Evolutionary conservation across 1,139 yeast genomes (phyloP), one percentile per base, ranked within the genome.

Genomic region (Zygosaccharomyces pseudobailii): DNA sequence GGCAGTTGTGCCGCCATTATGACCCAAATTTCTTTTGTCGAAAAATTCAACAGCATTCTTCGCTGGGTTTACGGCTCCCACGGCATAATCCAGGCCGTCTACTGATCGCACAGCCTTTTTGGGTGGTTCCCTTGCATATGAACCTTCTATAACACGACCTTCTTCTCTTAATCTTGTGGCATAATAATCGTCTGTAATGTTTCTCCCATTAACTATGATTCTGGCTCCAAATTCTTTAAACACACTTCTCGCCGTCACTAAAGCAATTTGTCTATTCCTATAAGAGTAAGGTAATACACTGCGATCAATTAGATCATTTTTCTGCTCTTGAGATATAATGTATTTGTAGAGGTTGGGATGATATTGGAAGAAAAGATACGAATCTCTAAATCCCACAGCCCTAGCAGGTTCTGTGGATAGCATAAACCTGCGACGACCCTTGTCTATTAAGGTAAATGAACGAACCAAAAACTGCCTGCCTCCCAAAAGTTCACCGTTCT

Each of bases 331-430:
- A 23, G 80, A 76, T 40, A 92, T 75, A 17, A 86, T 81, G 52
- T 86, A 79, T 63, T 90, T 88, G 71, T 78, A 84, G 46, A 92
- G 72, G 22, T 68, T 63, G 27, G 68, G 67, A 68, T 92, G 97
- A 44, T 90, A 87, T 63, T 89, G 95, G 71, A 92, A 92, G 52
- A 92, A 74, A 48, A 89, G 74, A 61, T 92, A 90, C 0, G 97
- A 88, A 65, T 92, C 98, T 58, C 97, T 76, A 69, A 89, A 89
- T 3, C 97, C 97, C 56, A 90, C 89, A 59, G 90, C 80, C 56
- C 97, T 76, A 0, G 98, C 97, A 1, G 97, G 96, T 63, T 90
- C 97, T 0, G 97, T 90, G 2, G 96, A 86, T 40, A 92, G 78
- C 95, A 92, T 89, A 66, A 80, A 92, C 49, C 83, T 73, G 53